A percentile compares a stretch with the other conserved stretches of the same genome.
Evolutionary conservation across 1,139 yeast genomes (phyloP).

Genomic region (Saccharomycopsis crataegensis): DNA sequence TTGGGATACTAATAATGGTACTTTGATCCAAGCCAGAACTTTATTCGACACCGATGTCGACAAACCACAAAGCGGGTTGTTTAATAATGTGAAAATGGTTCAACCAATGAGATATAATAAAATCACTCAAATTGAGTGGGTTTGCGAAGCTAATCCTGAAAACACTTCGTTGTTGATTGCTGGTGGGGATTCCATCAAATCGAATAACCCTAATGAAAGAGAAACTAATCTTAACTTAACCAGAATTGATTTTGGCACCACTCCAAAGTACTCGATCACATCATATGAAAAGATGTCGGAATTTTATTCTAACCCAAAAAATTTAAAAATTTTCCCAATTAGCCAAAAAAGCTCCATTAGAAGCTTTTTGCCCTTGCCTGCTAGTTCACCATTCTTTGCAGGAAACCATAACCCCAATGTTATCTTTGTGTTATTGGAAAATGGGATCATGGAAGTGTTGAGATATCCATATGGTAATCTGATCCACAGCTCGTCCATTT

Average conservation of each 20-base stretch:
- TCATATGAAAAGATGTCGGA: conserved; percentile 77
- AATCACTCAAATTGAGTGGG: conserved; percentile 50
- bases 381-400: conserved; percentile 54
- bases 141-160: conserved; percentile 76
- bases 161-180: conserved; percentile 64
- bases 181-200: conserved; percentile 51
- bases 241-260: conserved; percentile 69
- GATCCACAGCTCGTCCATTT: conserved; percentile 48
- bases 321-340: conserved; percentile 47
- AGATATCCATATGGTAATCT: conserved; percentile 49
- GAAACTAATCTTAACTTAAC: conserved; percentile 36
- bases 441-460: conserved; percentile 50
- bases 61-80: conserved; percentile 33
- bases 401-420: conserved; percentile 65
- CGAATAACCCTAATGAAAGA: conserved; percentile 33
- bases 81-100: conserved; percentile 4
- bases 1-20: conserved; percentile 85
- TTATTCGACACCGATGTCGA: conserved; percentile 60
- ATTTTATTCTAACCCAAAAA: conserved; percentile 62
- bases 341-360: conserved; percentile 37
- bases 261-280: conserved; percentile 72
- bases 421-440: conserved; percentile 48
- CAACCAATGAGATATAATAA: conserved; percentile 26
- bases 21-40: conserved; percentile 66
- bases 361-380: conserved; percentile 45